These are phyloP conservation scores for Syncephalastrum monosporum DNA, from an alignment of 371 early-diverging fungal species.

Conservation along the genomic window DNA sequence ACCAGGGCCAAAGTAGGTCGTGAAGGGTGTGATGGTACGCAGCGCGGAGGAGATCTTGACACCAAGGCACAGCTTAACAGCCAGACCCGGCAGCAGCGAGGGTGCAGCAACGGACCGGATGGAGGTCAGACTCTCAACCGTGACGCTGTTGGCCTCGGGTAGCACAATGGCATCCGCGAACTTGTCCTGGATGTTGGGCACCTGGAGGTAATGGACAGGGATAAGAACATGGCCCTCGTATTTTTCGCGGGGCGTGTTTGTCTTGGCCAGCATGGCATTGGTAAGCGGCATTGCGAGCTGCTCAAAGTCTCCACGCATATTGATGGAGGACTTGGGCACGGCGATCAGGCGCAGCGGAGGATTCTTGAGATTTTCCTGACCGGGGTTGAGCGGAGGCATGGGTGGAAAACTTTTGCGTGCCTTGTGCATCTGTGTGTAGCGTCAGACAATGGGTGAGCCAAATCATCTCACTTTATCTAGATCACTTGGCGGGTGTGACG, in stretches of 20 bases:
- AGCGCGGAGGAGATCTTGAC: constrained; percentile 72
- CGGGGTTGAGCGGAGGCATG: constrained; percentile 44
- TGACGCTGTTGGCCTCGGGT: constrained; percentile 28
- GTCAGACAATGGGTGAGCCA: too few species aligned
- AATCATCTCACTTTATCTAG: too few species aligned
- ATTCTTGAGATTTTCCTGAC: constrained; percentile 43
- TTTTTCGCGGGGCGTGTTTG: constrained; percentile 3
- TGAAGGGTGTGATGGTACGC: constrained; percentile 71
- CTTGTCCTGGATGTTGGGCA: constrained; percentile 55
- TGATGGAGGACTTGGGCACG: constrained; percentile 45
- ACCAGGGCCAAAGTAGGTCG: constrained; percentile 65
- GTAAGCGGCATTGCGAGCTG: constrained; percentile 28
- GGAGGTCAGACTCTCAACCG: constrained; percentile 62
- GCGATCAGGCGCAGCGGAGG: constrained; percentile 52
- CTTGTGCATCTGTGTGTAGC: constrained; percentile 57
- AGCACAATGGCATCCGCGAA: constrained; percentile 51
- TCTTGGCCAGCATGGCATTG: constrained; percentile 28
- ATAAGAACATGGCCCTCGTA: constrained; percentile 44
- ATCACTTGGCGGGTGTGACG: too few species aligned
- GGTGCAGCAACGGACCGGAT: constrained; percentile 63
- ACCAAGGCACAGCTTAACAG: constrained; percentile 68
- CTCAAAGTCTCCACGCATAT: constrained; percentile 56
- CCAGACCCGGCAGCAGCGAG: constrained; percentile 35
- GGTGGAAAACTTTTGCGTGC: constrained; percentile 62
- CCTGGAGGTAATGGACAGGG: constrained; percentile 69